A percentile compares a stretch with the other conserved stretches of the same genome.
These are phyloP conservation scores for Apocynum venetum DNA, from an alignment of 257 asterid species.

Conservation along the genomic window DNA sequence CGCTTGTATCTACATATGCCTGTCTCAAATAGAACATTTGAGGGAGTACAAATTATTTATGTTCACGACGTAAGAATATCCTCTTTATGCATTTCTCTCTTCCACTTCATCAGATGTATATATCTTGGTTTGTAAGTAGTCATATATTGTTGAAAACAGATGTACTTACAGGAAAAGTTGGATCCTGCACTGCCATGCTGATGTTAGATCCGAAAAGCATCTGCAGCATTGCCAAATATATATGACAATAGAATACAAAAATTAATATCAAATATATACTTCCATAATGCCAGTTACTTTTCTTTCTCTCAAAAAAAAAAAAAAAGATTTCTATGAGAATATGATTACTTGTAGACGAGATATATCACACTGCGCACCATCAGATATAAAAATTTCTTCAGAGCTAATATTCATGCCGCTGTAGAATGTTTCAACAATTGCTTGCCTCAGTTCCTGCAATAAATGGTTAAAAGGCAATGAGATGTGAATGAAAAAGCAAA, in stretches of 20 bases:
- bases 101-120: too few relatives aligned
- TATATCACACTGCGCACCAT: constrained; percentile 83
- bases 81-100: too few relatives aligned
- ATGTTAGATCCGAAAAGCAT: constrained; percentile 70
- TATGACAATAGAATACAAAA: background rate
- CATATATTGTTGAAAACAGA: too few relatives aligned
- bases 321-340: background rate
- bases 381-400: constrained; percentile 69
- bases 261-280: too few relatives aligned
- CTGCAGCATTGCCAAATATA: constrained; percentile 29
- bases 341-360: constrained; percentile 65
- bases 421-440: constrained; percentile 56
- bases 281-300: too few relatives aligned
- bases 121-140: too few relatives aligned
- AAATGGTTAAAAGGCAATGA: background rate
- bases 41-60: too few relatives aligned
- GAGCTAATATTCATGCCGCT: constrained; percentile 41
- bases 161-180: constrained; percentile 59
- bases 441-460: constrained; percentile 57
- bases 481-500: too few relatives aligned
- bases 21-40: constrained; percentile 19
- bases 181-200: constrained; percentile 78
- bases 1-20: constrained; percentile 85
- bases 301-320: too few relatives aligned
- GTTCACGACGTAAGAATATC: too few relatives aligned